Base-by-base conservation (phyloP, 345 rosid species). In the Moricandia moricandioides region DNA sequence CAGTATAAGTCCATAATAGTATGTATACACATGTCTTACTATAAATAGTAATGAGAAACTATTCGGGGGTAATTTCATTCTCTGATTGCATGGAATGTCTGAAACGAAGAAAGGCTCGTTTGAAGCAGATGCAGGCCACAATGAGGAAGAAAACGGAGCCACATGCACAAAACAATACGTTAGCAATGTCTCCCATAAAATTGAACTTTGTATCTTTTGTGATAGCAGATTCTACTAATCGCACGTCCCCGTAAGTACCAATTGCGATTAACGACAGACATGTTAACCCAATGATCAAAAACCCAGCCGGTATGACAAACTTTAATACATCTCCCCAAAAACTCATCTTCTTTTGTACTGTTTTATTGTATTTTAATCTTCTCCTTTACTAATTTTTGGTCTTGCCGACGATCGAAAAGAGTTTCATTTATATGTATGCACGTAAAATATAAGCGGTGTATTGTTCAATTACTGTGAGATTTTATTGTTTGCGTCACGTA, bases 401-500 rank as follows among this genome's bases (percentile, higher is more conserved):
- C 21, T 49, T 49, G 56, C 4, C 9, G 56, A 14, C 9, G 56
- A 14, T 49, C 7, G 56, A 7, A 49, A 49, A 49, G 3, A 3
- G 56, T 7, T 49, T 16, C 51, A 13, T 43, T 43, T 68, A 12
- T 13, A 29, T 34, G 34, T 4, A 52, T 26, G 35, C 40, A 13
- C 18, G 62, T 54, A 30, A 59, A 16, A 30, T 10, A 5, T 49
- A 5, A 49, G 14, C 12, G n/a, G 57, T 45, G 58, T 31, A 14
- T 8, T 43, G 56, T 65, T 17, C 35, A 65, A 40, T 63, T 64
- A 26, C 13, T 64, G 7, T 24, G 57, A 52, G 35, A 40, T 8
- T 65, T 66, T 66, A 66, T 66, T 29, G 39, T 29, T 65, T 51
- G 30, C 43, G 51, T 51, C 61, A 66, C 71, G 61, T 52, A 47